A percentile compares a stretch with the other conserved stretches of the same genome.
phyloP scores from a whole-genome alignment of 768 basidiomycete species.

The Brasilioporus rufonigricans region DNA sequence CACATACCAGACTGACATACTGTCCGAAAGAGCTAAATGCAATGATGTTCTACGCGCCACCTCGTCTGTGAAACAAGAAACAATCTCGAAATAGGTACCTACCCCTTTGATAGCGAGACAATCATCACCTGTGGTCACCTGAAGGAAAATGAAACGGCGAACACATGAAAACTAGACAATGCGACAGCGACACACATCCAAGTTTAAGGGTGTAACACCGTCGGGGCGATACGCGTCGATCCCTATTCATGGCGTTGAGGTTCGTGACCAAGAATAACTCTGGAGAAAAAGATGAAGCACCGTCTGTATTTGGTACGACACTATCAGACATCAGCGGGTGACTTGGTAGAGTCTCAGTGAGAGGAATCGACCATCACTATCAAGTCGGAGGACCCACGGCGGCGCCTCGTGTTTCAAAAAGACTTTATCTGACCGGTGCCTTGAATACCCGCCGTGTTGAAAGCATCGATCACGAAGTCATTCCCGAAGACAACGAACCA shows the following conservation, averaged over 20 bases:
- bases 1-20: conserved; percentile 35
- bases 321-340: too few relatives aligned
- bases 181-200: not conserved
- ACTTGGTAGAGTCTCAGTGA: not conserved
- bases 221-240: not conserved
- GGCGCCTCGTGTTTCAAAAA: too few relatives aligned
- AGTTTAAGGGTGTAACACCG: not conserved
- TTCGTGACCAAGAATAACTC: too few relatives aligned
- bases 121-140: conserved; percentile 57
- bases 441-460: too few relatives aligned
- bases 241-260: not conserved
- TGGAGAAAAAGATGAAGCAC: too few relatives aligned
- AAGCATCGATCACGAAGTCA: too few relatives aligned
- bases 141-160: not conserved
- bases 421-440: too few relatives aligned
- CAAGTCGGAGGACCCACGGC: too few relatives aligned
- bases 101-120: conserved; percentile 61
- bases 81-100: conserved; percentile 15
- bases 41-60: not conserved
- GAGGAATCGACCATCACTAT: too few relatives aligned
- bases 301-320: too few relatives aligned
- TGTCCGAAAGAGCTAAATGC: not conserved
- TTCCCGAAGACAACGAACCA: too few relatives aligned
- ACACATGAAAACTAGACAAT: not conserved
- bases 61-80: not conserved